A percentile compares a stretch with the other conserved stretches of the same genome.
Evolutionary conservation across 768 basidiomycete genomes (phyloP).

Genomic region (Termitomyces sp.): DNA sequence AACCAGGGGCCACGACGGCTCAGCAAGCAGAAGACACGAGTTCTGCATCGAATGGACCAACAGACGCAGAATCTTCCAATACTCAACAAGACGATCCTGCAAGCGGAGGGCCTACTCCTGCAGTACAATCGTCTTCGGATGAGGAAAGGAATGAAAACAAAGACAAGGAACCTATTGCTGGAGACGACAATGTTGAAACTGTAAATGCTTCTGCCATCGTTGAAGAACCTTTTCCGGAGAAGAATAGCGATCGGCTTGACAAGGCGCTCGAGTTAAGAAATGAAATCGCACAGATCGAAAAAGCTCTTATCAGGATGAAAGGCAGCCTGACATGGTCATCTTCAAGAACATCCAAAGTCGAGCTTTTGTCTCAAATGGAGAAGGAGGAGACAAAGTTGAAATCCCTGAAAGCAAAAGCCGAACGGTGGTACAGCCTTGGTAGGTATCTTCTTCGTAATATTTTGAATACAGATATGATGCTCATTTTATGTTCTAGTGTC

Average conservation of each 20-base stretch:
- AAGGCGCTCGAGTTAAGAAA: constrained; percentile 8
- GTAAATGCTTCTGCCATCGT: not conserved
- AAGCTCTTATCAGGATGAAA: not conserved
- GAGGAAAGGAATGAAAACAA: not conserved
- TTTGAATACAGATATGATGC: too few relatives aligned
- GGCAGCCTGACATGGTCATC: not conserved
- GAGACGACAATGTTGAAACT: not conserved
- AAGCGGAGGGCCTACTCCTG: not conserved
- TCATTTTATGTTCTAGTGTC: too few relatives aligned
- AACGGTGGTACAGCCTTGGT: too few relatives aligned
- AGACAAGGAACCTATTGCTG: not conserved
- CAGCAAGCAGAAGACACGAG: not conserved
- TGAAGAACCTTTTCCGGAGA: constrained; percentile 6
- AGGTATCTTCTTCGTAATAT: too few relatives aligned
- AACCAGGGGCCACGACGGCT: not conserved
- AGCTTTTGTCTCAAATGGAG: too few relatives aligned
- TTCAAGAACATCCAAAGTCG: too few relatives aligned
- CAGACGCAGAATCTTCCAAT: not conserved
- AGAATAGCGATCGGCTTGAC: constrained; percentile 1
- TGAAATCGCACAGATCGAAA: not conserved
- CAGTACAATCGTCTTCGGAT: not conserved
- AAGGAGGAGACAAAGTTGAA: too few relatives aligned
- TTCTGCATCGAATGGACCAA: not conserved
- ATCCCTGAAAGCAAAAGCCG: too few relatives aligned
- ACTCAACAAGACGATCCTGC: not conserved